phyloP scores from a whole-genome alignment of 805 yeast genomes.

The Kodamaea kaohsiungensis region DNA sequence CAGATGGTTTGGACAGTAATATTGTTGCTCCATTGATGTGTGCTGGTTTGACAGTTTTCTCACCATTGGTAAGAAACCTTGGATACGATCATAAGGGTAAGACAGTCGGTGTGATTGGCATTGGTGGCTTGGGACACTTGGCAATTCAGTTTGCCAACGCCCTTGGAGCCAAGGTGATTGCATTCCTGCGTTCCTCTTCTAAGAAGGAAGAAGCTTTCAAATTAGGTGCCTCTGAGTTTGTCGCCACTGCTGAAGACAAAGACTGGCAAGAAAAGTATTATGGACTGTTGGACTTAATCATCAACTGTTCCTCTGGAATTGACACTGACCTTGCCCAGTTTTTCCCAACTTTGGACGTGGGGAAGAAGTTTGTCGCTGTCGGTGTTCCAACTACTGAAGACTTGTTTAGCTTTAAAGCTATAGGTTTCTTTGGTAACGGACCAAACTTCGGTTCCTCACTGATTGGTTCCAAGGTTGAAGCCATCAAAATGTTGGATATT shows the following conservation, averaged over 20 bases:
- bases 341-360: slow-evolving; percentile 23
- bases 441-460: slow-evolving; percentile 28
- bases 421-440: slow-evolving; percentile 26
- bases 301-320: slow-evolving; percentile 47
- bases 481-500: slow-evolving; percentile 35
- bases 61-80: slow-evolving; percentile 50
- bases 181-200: slow-evolving; percentile 51
- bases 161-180: slow-evolving; percentile 61
- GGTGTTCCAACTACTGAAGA: slow-evolving; percentile 29
- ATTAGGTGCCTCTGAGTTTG: slow-evolving; percentile 56
- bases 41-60: slow-evolving; percentile 57
- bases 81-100: slow-evolving; percentile 30
- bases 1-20: slow-evolving; percentile 42
- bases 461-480: slow-evolving; percentile 37
- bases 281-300: slow-evolving; percentile 44
- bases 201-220: slow-evolving; percentile 54
- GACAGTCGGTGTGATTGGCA: slow-evolving; percentile 60
- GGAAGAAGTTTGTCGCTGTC: slow-evolving; percentile 25
- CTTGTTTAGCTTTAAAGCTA: slow-evolving; percentile 21
- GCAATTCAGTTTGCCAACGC: slow-evolving; percentile 60
- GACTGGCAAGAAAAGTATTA: slow-evolving; percentile 30
- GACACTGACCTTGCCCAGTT: slow-evolving; percentile 19
- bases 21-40: slow-evolving; percentile 56
- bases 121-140: slow-evolving; percentile 70
- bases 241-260: slow-evolving; percentile 45